Conservation (phyloP, 164 flowering plant genomes). For the Chimonanthus praecox region DNA sequence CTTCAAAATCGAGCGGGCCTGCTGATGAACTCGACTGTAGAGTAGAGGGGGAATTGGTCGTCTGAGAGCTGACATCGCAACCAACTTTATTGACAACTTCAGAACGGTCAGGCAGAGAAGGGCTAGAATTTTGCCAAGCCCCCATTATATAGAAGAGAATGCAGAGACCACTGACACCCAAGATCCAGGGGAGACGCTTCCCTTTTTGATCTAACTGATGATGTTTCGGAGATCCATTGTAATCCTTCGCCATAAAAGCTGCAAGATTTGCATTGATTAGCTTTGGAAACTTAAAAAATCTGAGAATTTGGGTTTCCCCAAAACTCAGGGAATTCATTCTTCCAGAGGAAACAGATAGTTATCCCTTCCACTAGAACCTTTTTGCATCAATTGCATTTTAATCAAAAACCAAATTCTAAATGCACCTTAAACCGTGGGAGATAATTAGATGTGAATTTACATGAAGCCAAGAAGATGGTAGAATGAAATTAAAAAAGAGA, state of each 20-base stretch:
- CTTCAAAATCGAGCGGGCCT: slow-evolving; percentile 51
- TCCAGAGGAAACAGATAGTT: neutral
- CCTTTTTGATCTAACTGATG: slow-evolving; percentile 56
- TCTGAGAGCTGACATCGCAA: slow-evolving; percentile 21
- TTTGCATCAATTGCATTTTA: neutral
- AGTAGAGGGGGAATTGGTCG: neutral
- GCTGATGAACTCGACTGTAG: slow-evolving; percentile 21
- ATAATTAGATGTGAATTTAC: neutral
- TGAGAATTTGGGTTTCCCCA: neutral
- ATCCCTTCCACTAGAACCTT: neutral
- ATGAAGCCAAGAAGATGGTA: too few relatives aligned
- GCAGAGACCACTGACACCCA: slow-evolving; percentile 73
- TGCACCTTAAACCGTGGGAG: neutral
- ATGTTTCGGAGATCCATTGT: slow-evolving; percentile 65
- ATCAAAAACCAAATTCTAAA: too few relatives aligned
- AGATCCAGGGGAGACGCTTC: slow-evolving; percentile 59
- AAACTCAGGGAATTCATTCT: too few relatives aligned
- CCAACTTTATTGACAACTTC: slow-evolving; percentile 31
- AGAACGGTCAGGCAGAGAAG: slow-evolving; percentile 29
- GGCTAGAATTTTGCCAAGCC: slow-evolving; percentile 57
- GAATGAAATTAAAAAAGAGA: neutral
- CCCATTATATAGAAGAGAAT: slow-evolving; percentile 73
- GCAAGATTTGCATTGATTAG: neutral
- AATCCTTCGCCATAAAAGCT: slow-evolving; percentile 70
- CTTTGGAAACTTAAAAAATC: neutral